A percentile compares a stretch with the other conserved stretches of the same genome.
Evolutionary conservation across 176 grass and related monocot species (phyloP).

Genomic region (barley (Hordeum vulgare)): MorexV3_pseudomolecules_assembly NC_058520.1:154116126-154116625

Average conservation of each 20-base stretch:
- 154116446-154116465: background rate
- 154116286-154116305: slow-evolving; percentile 35
- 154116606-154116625: too few relatives aligned
- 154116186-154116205: background rate
- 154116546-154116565: background rate
- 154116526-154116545: background rate
- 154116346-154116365: slow-evolving; percentile 3
- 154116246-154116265: background rate
- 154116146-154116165: background rate
- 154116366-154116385: background rate
- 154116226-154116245: background rate
- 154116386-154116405: too few relatives aligned
- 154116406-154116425: background rate
- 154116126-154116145: background rate
- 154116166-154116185: background rate
- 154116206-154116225: background rate
- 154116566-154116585: background rate
- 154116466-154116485: background rate
- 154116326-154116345: background rate
- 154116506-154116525: slow-evolving; percentile 2
- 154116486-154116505: slow-evolving; percentile 27
- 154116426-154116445: background rate
- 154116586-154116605: background rate
- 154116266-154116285: background rate
- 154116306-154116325: slow-evolving; percentile 23